Conservation (phyloP, 2,329 filamentous ascomycete species). For the Corniculantispora saksenae region DNA sequence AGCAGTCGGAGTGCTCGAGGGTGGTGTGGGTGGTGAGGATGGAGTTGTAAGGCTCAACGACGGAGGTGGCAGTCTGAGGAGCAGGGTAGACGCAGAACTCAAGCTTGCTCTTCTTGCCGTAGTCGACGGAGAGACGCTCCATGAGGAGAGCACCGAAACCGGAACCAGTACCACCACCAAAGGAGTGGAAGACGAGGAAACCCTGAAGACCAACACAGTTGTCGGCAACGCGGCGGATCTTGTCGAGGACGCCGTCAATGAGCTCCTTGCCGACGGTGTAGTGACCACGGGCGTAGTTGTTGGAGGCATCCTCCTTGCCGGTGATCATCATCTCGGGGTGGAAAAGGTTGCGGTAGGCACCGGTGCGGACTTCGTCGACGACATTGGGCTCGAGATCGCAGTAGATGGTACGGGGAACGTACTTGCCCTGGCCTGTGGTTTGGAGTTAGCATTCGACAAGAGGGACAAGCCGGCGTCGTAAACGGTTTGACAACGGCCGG, state of each 20-base stretch:
- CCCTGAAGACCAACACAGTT: conserved; percentile 98
- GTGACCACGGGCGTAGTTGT: conserved; percentile 99
- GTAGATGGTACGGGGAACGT: conserved; percentile 98
- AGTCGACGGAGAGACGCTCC: conserved; percentile 98
- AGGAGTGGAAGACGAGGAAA: conserved; percentile 99
- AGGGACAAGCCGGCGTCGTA: not conserved
- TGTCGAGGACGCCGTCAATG: conserved; percentile 96
- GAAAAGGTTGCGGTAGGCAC: conserved; percentile 93
- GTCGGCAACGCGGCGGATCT: conserved; percentile 95
- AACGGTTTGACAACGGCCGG: not conserved
- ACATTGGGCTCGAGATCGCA: conserved; percentile 99
- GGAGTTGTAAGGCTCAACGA: conserved; percentile 99
- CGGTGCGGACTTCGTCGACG: conserved; percentile 98
- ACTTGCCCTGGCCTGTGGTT: conserved; percentile 86
- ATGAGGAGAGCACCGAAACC: conserved; percentile 98
- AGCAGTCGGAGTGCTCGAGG: conserved; percentile 98
- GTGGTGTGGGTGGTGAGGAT: conserved; percentile 99
- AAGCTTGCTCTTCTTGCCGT: conserved; percentile 99
- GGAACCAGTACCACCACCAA: conserved; percentile 97
- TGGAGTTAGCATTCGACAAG: conserved; percentile 25
- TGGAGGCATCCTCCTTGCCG: conserved; percentile 99
- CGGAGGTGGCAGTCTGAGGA: conserved; percentile 93
- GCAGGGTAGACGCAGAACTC: conserved; percentile 99
- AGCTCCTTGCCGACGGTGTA: conserved; percentile 99
- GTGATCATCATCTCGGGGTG: conserved; percentile 99